phyloP scores from a whole-genome alignment of 2,329 filamentous ascomycete species.

The Penicillium griseofulvum region DNA sequence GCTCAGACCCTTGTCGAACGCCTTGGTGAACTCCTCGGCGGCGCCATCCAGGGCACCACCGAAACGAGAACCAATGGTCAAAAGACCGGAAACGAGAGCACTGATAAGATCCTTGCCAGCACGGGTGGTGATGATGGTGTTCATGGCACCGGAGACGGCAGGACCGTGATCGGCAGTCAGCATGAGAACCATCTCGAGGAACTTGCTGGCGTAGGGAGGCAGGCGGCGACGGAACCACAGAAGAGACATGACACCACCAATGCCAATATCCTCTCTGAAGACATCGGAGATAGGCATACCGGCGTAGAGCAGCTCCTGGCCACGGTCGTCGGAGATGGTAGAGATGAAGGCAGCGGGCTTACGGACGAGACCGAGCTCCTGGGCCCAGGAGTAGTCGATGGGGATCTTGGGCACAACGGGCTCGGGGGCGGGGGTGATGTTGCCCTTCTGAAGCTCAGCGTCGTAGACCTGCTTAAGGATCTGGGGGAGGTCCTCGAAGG shows the following conservation, averaged over 20 bases:
- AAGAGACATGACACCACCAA: conserved; percentile 99
- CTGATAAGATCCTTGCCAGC: conserved; percentile 98
- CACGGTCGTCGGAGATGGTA: conserved; percentile 99
- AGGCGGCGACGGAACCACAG: conserved; percentile 99
- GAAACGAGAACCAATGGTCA: conserved; percentile 97
- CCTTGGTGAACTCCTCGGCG: conserved; percentile 97
- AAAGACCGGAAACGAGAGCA: conserved; percentile 89
- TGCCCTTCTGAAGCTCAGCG: conserved; percentile 78
- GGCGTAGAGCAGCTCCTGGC: conserved; percentile 96
- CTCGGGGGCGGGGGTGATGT: conserved; percentile 81
- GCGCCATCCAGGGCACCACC: conserved; percentile 97
- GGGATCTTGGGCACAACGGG: conserved; percentile 97
- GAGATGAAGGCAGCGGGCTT: conserved; percentile 99
- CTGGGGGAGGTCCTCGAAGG: conserved; percentile 89
- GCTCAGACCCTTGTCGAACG: conserved; percentile 95
- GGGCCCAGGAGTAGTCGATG: conserved; percentile 99
- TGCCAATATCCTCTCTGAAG: conserved; percentile 97
- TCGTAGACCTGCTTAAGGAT: conserved; percentile 80
- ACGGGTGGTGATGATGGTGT: conserved; percentile 99
- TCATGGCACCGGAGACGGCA: conserved; percentile 99
- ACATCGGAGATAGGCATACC: conserved; percentile 99
- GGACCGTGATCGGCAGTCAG: conserved; percentile 98
- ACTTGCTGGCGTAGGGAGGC: conserved; percentile 94
- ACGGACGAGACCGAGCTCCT: conserved; percentile 98
- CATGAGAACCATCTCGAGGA: conserved; percentile 99